Evolutionary conservation across 176 grass and related monocot species (phyloP).

Genomic region (Oryza longistaminata): DNA sequence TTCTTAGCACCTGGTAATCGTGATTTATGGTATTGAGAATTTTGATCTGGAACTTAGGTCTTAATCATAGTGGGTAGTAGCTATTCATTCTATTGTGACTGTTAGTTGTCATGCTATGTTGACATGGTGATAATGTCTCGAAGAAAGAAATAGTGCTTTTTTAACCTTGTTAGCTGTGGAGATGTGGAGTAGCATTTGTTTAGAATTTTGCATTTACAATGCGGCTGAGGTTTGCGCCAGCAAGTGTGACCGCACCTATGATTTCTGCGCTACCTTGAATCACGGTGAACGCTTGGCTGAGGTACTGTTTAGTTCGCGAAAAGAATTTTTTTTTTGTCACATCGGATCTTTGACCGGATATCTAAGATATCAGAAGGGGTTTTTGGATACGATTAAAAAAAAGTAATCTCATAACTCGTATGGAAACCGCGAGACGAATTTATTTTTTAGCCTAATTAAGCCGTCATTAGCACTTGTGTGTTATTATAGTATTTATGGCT

Average conservation of each 20-base stretch:
- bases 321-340: too few relatives aligned
- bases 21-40: slow-evolving; percentile 2
- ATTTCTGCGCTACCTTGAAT: not conserved
- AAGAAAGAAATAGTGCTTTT: not conserved
- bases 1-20: not conserved
- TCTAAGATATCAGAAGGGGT: too few relatives aligned
- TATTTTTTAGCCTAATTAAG: too few relatives aligned
- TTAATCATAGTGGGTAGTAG: slow-evolving; percentile 3
- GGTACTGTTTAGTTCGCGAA: too few relatives aligned
- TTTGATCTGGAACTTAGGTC: slow-evolving; percentile 26
- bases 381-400: too few relatives aligned
- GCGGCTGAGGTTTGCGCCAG: not conserved
- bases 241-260: not conserved
- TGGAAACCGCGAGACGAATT: too few relatives aligned
- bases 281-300: too few relatives aligned
- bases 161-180: not conserved
- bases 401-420: too few relatives aligned
- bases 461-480: too few relatives aligned
- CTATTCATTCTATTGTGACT: slow-evolving; percentile 3
- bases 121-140: slow-evolving; percentile 19
- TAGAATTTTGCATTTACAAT: not conserved
- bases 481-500: too few relatives aligned
- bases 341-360: too few relatives aligned
- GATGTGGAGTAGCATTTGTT: not conserved
- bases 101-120: slow-evolving; percentile 22